phyloP scores from a whole-genome alignment of 805 yeast species.

The Spathaspora hagerdaliae region DNA sequence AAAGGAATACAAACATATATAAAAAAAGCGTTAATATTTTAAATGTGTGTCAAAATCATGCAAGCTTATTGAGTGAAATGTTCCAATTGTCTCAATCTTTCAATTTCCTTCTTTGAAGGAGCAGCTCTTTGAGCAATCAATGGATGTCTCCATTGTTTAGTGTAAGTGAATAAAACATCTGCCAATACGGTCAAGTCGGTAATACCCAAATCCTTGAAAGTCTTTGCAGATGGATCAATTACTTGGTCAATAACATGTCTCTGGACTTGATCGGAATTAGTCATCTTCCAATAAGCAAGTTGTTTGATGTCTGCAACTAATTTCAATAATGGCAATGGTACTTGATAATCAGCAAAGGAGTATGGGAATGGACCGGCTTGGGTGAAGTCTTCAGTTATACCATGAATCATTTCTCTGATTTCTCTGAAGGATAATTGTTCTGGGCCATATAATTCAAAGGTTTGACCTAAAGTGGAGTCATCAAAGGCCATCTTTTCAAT shows the following conservation, averaged over 20 bases:
- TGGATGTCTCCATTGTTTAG: conserved; percentile 49
- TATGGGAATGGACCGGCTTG: conserved; percentile 43
- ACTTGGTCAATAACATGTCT: conserved; percentile 68
- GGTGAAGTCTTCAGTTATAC: conserved; percentile 49
- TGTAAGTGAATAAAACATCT: conserved; percentile 41
- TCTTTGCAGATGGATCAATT: conserved; percentile 55
- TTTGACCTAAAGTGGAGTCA: conserved; percentile 73
- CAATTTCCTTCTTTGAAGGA: conserved; percentile 35
- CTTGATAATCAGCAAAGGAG: conserved; percentile 37
- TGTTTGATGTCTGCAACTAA: conserved; percentile 42
- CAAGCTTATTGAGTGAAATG: conserved; percentile 27
- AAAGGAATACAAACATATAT: neutral
- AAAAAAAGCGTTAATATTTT: neutral
- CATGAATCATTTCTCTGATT: conserved; percentile 67
- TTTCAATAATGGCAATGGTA: conserved; percentile 45
- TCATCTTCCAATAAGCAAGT: conserved; percentile 41
- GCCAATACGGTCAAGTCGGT: conserved; percentile 38
- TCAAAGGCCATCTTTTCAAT: conserved; percentile 76
- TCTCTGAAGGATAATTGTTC: conserved; percentile 58
- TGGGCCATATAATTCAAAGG: conserved; percentile 73
- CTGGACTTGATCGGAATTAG: conserved; percentile 70
- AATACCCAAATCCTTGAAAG: conserved; percentile 71
- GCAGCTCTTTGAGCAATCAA: conserved; percentile 45
- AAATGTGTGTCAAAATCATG: too few species aligned
- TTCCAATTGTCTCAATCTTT: conserved; percentile 41